Percentiles rank a stretch among this genome's conserved stretches.
These are phyloP conservation scores for Ophiostoma populinum DNA, from an alignment of 2,329 filamentous ascomycete genomes.

Conservation along the genomic window DNA sequence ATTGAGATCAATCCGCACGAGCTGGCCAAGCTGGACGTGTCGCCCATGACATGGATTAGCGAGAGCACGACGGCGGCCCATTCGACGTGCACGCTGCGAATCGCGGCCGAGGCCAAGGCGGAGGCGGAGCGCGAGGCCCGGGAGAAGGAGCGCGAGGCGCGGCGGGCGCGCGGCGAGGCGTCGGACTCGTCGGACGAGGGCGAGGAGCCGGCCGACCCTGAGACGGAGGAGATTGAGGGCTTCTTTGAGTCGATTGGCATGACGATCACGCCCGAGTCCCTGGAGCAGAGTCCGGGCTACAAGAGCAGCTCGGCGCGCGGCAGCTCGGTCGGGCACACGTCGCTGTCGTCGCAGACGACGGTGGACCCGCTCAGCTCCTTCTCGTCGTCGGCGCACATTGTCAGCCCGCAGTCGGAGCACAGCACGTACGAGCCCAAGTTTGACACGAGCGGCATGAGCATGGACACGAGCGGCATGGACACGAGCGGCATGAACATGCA, in stretches of 20 bases:
- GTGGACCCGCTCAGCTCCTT: background rate
- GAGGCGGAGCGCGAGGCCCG: background rate
- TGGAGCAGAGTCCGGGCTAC: no score
- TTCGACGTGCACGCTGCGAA: background rate
- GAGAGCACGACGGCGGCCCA: background rate
- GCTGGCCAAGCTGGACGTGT: conserved; percentile 1
- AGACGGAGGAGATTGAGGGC: no score
- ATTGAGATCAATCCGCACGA: background rate
- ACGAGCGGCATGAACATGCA: background rate
- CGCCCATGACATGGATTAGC: conserved; percentile 6
- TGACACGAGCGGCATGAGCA: background rate
- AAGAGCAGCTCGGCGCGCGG: no score
- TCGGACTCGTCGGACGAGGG: no score
- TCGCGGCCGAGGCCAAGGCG: background rate
- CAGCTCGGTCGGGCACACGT: no score
- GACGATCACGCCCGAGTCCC: no score
- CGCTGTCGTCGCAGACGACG: no score
- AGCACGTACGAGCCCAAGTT: background rate
- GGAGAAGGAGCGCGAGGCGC: no score
- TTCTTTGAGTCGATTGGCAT: no score
- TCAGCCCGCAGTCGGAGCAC: background rate
- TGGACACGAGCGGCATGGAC: background rate
- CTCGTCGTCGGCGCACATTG: background rate
- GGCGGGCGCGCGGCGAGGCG: no score
- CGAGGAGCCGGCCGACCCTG: no score